These are phyloP conservation scores for Bertia moriformis DNA, from an alignment of 2,329 filamentous ascomycete species.

Conservation along the genomic window DNA sequence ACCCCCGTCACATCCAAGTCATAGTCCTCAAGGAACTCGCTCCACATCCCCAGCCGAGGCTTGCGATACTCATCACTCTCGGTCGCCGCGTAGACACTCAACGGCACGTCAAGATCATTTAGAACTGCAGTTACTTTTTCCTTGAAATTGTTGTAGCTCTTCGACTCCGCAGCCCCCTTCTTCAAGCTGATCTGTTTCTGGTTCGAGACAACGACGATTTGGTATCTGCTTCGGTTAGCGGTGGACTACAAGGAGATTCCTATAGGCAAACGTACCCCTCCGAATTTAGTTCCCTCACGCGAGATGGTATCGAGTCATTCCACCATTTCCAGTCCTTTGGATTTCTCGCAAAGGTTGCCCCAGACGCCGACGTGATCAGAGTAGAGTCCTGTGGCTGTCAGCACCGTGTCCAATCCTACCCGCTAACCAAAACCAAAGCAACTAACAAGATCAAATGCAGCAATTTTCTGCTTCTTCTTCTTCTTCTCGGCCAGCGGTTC, in stretches of 20 bases:
- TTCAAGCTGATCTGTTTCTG: slow-evolving; percentile 74
- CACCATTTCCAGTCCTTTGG: slow-evolving; percentile 91
- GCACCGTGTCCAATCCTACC: no score
- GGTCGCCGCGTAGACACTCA: slow-evolving; percentile 75
- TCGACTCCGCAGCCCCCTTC: slow-evolving; percentile 32
- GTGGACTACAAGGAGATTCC: neutral
- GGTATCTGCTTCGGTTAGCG: slow-evolving; percentile 39
- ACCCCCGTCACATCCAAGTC: slow-evolving; percentile 40
- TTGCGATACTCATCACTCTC: slow-evolving; percentile 72
- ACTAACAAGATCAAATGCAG: slow-evolving; percentile 54
- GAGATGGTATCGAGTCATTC: slow-evolving; percentile 54
- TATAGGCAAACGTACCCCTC: slow-evolving; percentile 38
- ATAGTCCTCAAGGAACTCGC: slow-evolving; percentile 40
- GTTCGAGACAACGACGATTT: slow-evolving; percentile 71
- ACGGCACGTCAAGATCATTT: slow-evolving; percentile 57
- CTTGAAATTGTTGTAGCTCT: slow-evolving; percentile 68
- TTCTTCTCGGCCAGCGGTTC: no score
- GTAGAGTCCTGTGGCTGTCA: slow-evolving; percentile 85
- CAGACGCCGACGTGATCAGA: slow-evolving; percentile 65
- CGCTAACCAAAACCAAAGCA: neutral
- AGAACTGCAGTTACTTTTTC: slow-evolving; percentile 60
- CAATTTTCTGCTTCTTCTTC: slow-evolving; percentile 40
- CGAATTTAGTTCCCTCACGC: slow-evolving; percentile 46
- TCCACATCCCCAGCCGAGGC: slow-evolving; percentile 82
- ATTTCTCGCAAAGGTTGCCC: slow-evolving; percentile 60